These are phyloP conservation scores for Diplodia seriata DNA, from an alignment of 2,329 filamentous ascomycete genomes.

Conservation along the genomic window DNA sequence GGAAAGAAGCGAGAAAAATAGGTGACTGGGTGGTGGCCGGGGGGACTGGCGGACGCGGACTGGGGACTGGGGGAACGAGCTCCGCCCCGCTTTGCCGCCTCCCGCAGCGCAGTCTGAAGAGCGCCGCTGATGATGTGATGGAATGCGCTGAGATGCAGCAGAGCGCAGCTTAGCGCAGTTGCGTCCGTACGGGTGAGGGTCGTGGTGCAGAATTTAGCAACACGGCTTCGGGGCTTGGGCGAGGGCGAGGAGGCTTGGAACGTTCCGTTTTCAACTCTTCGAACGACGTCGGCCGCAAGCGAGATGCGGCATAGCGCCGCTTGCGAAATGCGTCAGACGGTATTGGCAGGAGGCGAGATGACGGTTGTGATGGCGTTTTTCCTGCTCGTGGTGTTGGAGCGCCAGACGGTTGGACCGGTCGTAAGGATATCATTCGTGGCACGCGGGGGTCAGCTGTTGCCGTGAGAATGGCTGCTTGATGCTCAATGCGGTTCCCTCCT, in stretches of 20 bases:
- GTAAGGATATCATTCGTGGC: not conserved
- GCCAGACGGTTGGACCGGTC: not conserved
- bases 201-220: slow-evolving; percentile 10
- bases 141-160: not conserved
- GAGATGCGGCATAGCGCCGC: slow-evolving; percentile 5
- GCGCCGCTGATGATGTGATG: not conserved
- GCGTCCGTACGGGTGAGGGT: not conserved
- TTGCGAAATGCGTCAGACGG: not conserved
- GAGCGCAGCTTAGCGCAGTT: not conserved
- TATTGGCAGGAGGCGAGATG: slow-evolving; percentile 10
- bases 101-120: no score
- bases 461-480: slow-evolving; percentile 2
- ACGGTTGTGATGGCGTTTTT: not conserved
- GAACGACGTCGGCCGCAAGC: not conserved
- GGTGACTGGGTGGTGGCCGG: not conserved
- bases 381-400: slow-evolving; percentile 1
- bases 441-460: slow-evolving; percentile 5
- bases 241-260: slow-evolving; percentile 1
- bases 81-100: slow-evolving; percentile 8
- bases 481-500: not conserved
- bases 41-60: no score
- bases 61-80: no score
- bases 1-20: not conserved
- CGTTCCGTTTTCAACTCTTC: not conserved
- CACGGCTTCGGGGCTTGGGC: slow-evolving; percentile 8